phyloP scores from a whole-genome alignment of 805 yeast species.

The Kodamaea laetipori region DNA sequence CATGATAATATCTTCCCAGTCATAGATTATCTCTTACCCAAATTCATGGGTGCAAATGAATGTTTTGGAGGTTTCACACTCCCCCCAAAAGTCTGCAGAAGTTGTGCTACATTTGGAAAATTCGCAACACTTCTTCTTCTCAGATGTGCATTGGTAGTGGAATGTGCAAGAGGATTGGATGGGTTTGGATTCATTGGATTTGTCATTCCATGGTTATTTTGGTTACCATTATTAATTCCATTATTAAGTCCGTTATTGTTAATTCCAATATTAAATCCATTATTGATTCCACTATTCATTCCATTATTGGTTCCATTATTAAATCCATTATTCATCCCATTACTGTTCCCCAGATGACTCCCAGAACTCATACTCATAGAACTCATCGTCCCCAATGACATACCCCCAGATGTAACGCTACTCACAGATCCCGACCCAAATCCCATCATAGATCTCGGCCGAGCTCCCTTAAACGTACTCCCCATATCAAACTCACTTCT shows the following conservation, averaged over 20 bases:
- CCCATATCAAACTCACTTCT: conserved; percentile 5
- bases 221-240: background rate
- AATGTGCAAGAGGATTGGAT: conserved; percentile 4
- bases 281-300: background rate
- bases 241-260: background rate
- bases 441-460: conserved; percentile 3
- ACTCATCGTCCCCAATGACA: background rate
- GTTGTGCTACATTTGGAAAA: conserved; percentile 7
- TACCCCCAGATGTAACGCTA: background rate
- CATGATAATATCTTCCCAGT: too few species aligned
- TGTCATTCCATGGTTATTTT: background rate
- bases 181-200: background rate
- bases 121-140: conserved; percentile 8
- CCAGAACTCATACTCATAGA: background rate
- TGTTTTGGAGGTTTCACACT: background rate
- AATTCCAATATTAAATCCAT: background rate
- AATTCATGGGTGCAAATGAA: conserved; percentile 3
- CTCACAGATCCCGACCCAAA: background rate
- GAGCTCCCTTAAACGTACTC: background rate
- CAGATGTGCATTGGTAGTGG: conserved; percentile 6
- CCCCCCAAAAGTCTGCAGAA: conserved; percentile 7
- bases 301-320: background rate
- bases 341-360: background rate
- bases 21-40: conserved; percentile 2
- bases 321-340: background rate